Evolutionary conservation across 345 rosid species (phyloP).

Genomic region (Erysimum cheiranthoides): DNA sequence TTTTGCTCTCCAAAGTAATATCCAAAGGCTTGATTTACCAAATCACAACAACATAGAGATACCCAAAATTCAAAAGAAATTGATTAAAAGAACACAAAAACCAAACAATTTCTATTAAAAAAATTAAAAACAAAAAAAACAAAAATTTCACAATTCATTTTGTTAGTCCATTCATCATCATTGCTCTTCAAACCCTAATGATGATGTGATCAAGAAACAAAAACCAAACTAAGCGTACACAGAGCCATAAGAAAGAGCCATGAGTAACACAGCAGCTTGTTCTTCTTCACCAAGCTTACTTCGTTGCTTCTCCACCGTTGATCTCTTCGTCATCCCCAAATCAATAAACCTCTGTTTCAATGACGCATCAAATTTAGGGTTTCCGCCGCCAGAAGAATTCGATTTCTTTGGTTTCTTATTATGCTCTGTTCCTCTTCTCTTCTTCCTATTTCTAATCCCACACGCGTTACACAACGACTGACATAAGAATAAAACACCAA

Average conservation of each 20-base stretch:
- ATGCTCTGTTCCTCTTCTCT: conserved; percentile 53
- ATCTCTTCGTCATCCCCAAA: conserved; percentile 51
- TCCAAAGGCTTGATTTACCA: no score
- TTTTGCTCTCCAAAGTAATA: neutral
- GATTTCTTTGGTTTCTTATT: conserved; percentile 56
- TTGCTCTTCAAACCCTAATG: conserved; percentile 10
- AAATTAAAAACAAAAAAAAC: neutral
- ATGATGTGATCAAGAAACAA: conserved; percentile 12
- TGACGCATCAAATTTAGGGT: conserved; percentile 31
- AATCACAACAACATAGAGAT: conserved; percentile 1
- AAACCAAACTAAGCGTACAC: conserved; percentile 53
- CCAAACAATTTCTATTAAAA: conserved; percentile 9
- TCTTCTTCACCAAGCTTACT: conserved; percentile 73
- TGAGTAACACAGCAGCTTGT: conserved; percentile 82
- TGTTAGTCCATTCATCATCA: conserved; percentile 30
- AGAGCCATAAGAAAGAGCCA: conserved; percentile 83
- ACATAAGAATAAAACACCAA: neutral
- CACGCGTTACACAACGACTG: conserved; percentile 94
- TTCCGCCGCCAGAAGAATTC: conserved; percentile 10
- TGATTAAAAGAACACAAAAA: neutral
- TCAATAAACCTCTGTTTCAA: conserved; percentile 36
- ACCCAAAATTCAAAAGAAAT: neutral
- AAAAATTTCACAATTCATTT: neutral
- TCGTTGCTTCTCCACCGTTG: conserved; percentile 60
- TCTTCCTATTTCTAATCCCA: conserved; percentile 81